These are phyloP conservation scores for Podaxis sp. DNA, from an alignment of 768 basidiomycete species.

Conservation along the genomic window DNA sequence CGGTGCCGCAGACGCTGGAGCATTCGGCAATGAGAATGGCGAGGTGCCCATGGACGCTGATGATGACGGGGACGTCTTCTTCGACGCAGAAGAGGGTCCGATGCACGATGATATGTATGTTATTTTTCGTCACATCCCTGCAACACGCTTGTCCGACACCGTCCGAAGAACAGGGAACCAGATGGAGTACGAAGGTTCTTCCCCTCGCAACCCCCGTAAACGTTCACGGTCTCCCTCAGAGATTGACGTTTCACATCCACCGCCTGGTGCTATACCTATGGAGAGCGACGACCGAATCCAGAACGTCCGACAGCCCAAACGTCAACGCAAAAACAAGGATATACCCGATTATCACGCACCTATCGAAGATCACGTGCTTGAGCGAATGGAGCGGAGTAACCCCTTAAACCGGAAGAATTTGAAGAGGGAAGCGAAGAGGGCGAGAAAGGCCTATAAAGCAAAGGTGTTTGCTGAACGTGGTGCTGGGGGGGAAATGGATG, in stretches of 20 bases:
- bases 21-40: slow-evolving; percentile 51
- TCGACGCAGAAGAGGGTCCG: slow-evolving; percentile 43
- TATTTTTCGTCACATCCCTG: neutral
- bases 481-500: slow-evolving; percentile 38
- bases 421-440: slow-evolving; percentile 65
- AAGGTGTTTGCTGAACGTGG: slow-evolving; percentile 6
- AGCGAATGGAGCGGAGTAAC: slow-evolving; percentile 50
- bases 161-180: slow-evolving; percentile 22
- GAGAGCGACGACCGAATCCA: slow-evolving; percentile 20
- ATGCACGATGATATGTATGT: slow-evolving; percentile 37
- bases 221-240: slow-evolving; percentile 38
- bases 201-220: slow-evolving; percentile 33
- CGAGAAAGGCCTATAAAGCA: slow-evolving; percentile 47
- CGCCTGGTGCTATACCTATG: slow-evolving; percentile 13
- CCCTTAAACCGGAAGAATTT: slow-evolving; percentile 58
- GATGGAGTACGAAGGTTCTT: slow-evolving; percentile 35
- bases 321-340: slow-evolving; percentile 56
- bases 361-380: slow-evolving; percentile 43
- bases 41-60: slow-evolving; percentile 45
- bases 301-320: slow-evolving; percentile 51
- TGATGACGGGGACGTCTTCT: slow-evolving; percentile 40
- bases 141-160: slow-evolving; percentile 16
- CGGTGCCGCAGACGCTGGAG: slow-evolving; percentile 77
- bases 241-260: slow-evolving; percentile 3
- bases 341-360: slow-evolving; percentile 51